Evolutionary conservation across 2,329 filamentous ascomycete species (phyloP).

Genomic region (Diaporthe citriasiana): DNA sequence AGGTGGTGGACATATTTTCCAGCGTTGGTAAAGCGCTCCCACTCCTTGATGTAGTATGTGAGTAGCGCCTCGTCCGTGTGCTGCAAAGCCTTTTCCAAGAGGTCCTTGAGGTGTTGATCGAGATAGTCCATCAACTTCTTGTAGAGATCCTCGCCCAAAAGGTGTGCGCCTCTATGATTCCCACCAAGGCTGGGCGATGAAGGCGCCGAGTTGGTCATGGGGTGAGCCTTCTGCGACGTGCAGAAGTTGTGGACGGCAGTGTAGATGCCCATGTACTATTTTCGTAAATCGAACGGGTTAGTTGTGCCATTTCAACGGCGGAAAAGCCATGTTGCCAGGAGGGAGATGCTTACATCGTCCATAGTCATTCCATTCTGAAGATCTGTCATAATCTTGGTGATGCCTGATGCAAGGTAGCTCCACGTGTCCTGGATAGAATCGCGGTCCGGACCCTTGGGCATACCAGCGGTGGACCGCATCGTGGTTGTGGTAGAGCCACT

Average conservation of each 20-base stretch:
- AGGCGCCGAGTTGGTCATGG: slow-evolving; percentile 58
- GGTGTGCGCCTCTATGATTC: slow-evolving; percentile 71
- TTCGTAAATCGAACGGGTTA: neutral
- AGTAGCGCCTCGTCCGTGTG: slow-evolving; percentile 93
- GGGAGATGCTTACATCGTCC: slow-evolving; percentile 74
- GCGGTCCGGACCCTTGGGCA: slow-evolving; percentile 71
- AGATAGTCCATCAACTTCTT: slow-evolving; percentile 91
- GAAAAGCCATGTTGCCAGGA: slow-evolving; percentile 21
- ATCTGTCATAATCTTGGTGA: slow-evolving; percentile 93
- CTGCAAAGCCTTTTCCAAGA: slow-evolving; percentile 79
- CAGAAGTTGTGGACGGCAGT: slow-evolving; percentile 99
- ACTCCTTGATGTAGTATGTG: slow-evolving; percentile 95
- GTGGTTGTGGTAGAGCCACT: slow-evolving; percentile 43
- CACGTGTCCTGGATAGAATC: slow-evolving; percentile 74
- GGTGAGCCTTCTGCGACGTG: slow-evolving; percentile 88
- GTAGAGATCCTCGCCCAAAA: slow-evolving; percentile 96
- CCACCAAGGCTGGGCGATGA: slow-evolving; percentile 59
- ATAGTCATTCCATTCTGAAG: slow-evolving; percentile 94
- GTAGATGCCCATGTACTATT: slow-evolving; percentile 94
- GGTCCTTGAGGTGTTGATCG: slow-evolving; percentile 78
- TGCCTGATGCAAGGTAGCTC: slow-evolving; percentile 88
- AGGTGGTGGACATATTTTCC: slow-evolving; percentile 98
- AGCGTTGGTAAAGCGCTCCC: slow-evolving; percentile 94
- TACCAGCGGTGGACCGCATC: slow-evolving; percentile 54
- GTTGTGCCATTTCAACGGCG: slow-evolving; percentile 42